Conservation (phyloP, 345 rosid genomes). For the Tarenaya hassleriana region DNA sequence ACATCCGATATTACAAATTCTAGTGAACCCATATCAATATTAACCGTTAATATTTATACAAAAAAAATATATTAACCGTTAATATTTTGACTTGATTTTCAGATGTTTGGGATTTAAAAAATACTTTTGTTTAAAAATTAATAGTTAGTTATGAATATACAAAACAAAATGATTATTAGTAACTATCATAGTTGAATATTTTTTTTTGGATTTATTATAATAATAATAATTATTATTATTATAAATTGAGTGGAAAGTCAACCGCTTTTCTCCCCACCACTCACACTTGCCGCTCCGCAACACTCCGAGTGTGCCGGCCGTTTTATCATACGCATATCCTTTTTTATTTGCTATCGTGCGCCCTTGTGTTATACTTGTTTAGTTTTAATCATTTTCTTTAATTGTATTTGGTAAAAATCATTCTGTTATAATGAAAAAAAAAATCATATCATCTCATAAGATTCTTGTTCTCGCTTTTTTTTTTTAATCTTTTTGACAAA, state of each 20-base stretch:
- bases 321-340: constrained; percentile 9
- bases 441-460: constrained; percentile 8
- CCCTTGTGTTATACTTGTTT: background rate
- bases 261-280: constrained; percentile 29
- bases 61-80: no score
- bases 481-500: background rate
- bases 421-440: no score
- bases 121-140: no score
- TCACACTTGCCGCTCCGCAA: constrained; percentile 31
- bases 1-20: no score
- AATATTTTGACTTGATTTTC: no score
- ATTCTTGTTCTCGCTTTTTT: constrained; percentile 1
- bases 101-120: no score
- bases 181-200: constrained; percentile 18
- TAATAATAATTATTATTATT: constrained; percentile 17
- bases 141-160: no score
- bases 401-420: no score
- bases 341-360: constrained; percentile 14
- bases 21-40: no score
- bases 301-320: constrained; percentile 9
- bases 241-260: constrained; percentile 23
- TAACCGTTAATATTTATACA: no score
- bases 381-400: no score
- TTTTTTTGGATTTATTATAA: no score
- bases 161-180: background rate